Evolutionary conservation across 495 filamentous ascomycete genomes (phyloP).

Genomic region (Polyplosphaeria fusca): DNA sequence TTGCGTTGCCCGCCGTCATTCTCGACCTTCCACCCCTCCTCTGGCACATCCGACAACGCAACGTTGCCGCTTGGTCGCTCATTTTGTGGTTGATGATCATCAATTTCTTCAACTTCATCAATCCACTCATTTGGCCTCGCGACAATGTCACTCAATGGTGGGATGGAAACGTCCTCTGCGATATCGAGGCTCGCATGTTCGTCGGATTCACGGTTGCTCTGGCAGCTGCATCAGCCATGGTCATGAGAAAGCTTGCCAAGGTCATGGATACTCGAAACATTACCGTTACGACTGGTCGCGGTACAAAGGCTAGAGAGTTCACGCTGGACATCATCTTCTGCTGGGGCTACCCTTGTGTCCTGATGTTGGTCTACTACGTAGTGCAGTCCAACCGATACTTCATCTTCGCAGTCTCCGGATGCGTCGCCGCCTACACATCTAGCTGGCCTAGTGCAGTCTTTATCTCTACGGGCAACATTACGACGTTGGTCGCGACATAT

Average conservation of each 20-base stretch:
- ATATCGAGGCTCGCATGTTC: slow-evolving; percentile 71
- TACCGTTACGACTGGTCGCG: slow-evolving; percentile 51
- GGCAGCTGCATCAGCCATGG: slow-evolving; percentile 58
- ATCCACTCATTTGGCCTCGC: slow-evolving; percentile 76
- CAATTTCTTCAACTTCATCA: slow-evolving; percentile 69
- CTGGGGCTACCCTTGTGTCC: slow-evolving; percentile 61
- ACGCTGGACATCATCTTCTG: slow-evolving; percentile 66
- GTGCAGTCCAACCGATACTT: slow-evolving; percentile 69
- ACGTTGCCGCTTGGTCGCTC: slow-evolving; percentile 60
- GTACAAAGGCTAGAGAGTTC: slow-evolving; percentile 52
- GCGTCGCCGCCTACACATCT: slow-evolving; percentile 58
- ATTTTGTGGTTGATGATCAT: slow-evolving; percentile 61
- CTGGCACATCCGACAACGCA: slow-evolving; percentile 57
- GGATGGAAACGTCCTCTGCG: slow-evolving; percentile 73
- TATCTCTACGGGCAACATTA: slow-evolving; percentile 65
- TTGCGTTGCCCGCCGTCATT: slow-evolving; percentile 57
- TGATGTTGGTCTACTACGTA: slow-evolving; percentile 65
- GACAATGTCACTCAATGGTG: slow-evolving; percentile 68
- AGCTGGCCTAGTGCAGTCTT: slow-evolving; percentile 72
- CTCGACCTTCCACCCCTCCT: slow-evolving; percentile 55
- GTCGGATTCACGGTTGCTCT: slow-evolving; percentile 62
- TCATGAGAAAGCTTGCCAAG: slow-evolving; percentile 70
- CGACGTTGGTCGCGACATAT: slow-evolving; percentile 59
- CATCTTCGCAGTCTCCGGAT: slow-evolving; percentile 71
- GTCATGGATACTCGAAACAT: slow-evolving; percentile 65